A percentile compares a stretch with the other conserved stretches of the same genome.
Evolutionary conservation across 2,329 filamentous ascomycete species (phyloP).

Genomic region (Aspergillus ustus): DNA sequence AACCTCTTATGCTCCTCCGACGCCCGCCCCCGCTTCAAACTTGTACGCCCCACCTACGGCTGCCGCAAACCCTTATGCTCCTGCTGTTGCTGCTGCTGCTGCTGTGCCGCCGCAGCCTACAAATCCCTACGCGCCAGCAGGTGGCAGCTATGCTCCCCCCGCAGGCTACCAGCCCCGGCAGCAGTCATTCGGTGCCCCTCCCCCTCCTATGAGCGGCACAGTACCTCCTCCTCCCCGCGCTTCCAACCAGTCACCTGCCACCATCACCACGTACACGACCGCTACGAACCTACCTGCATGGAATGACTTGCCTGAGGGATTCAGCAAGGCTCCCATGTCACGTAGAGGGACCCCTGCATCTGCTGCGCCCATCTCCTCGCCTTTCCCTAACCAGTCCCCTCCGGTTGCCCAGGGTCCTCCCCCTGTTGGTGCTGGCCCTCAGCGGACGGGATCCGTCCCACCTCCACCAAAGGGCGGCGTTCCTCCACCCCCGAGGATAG

Average conservation of each 20-base stretch:
- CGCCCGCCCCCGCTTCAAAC: slow-evolving; percentile 42
- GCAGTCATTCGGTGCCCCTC: slow-evolving; percentile 51
- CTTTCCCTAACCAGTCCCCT: slow-evolving; percentile 71
- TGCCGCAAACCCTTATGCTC: slow-evolving; percentile 41
- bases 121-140: slow-evolving; percentile 36
- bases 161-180: slow-evolving; percentile 63
- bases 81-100: slow-evolving; percentile 28
- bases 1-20: slow-evolving; percentile 58
- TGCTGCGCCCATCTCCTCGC: slow-evolving; percentile 68
- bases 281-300: slow-evolving; percentile 77
- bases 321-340: slow-evolving; percentile 72
- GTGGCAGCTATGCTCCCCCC: slow-evolving; percentile 42
- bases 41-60: slow-evolving; percentile 54
- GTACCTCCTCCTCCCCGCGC: slow-evolving; percentile 68
- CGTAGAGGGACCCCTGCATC: slow-evolving; percentile 75
- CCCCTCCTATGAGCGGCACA: slow-evolving; percentile 49
- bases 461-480: slow-evolving; percentile 84
- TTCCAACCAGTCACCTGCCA: slow-evolving; percentile 66
- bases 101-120: slow-evolving; percentile 16
- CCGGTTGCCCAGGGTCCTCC: slow-evolving; percentile 48
- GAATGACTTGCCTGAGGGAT: slow-evolving; percentile 90
- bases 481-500: slow-evolving; percentile 67
- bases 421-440: slow-evolving; percentile 62
- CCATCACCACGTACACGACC: slow-evolving; percentile 67
- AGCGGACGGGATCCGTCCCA: slow-evolving; percentile 72